phyloP scores from a whole-genome alignment of 768 basidiomycete genomes.

The Omphalotus guepiniiformis region DNA sequence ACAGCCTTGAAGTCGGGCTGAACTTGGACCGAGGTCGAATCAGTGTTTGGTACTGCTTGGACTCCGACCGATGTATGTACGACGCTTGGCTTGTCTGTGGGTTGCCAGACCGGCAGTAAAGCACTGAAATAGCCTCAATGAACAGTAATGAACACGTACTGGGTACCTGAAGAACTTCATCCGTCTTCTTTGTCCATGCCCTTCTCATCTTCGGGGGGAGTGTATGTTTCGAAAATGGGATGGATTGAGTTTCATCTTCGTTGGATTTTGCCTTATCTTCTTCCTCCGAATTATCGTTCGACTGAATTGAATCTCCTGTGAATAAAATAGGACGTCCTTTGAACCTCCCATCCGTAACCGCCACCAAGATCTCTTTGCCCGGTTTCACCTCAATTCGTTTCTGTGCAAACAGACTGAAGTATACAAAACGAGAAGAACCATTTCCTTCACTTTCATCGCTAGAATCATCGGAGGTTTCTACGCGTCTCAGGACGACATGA shows the following conservation, averaged over 20 bases:
- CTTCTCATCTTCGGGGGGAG: conserved; percentile 65
- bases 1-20: conserved; percentile 31
- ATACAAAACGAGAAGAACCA: conserved; percentile 31
- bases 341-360: conserved; percentile 50
- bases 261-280: conserved; percentile 36
- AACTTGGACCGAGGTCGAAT: conserved; percentile 30
- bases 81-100: conserved; percentile 3
- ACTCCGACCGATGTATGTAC: conserved; percentile 39
- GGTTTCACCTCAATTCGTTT: conserved; percentile 69
- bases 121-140: neutral
- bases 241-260: conserved; percentile 34
- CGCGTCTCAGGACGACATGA: conserved; percentile 64
- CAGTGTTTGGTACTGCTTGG: conserved; percentile 35
- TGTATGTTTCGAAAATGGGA: conserved; percentile 25
- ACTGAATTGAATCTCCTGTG: conserved; percentile 43
- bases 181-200: conserved; percentile 49
- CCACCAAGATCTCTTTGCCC: conserved; percentile 65
- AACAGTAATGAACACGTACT: neutral
- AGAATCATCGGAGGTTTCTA: conserved; percentile 43
- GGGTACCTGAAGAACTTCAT: conserved; percentile 43
- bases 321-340: conserved; percentile 56
- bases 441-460: conserved; percentile 34
- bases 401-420: conserved; percentile 62
- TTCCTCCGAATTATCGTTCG: conserved; percentile 32
- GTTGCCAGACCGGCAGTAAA: neutral